Percentiles rank a stretch among this genome's conserved stretches.
These are phyloP conservation scores for Rhododendron henanense DNA, from an alignment of 148 eudicot species.

Conservation along the genomic window DNA sequence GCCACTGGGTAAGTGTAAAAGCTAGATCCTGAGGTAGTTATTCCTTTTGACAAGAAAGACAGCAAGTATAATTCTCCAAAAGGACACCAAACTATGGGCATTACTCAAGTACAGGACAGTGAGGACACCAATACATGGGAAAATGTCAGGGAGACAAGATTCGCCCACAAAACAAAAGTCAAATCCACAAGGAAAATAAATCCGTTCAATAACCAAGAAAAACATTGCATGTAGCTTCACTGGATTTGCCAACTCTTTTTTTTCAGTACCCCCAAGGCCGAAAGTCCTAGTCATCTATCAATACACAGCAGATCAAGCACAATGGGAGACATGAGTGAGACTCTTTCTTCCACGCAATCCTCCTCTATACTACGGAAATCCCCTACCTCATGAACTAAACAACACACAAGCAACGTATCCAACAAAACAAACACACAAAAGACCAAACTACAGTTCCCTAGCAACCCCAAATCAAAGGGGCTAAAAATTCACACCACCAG, in stretches of 20 bases:
- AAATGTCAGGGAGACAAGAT: not conserved
- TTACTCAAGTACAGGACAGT: not conserved
- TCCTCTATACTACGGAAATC: not conserved
- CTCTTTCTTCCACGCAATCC: not conserved
- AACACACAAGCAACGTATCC: not conserved
- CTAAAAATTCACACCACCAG: not conserved
- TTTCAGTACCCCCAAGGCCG: not conserved
- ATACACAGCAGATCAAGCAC: not conserved
- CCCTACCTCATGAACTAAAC: slow-evolving; percentile 1
- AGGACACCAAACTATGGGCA: not conserved
- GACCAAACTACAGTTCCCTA: not conserved
- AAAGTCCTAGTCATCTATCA: not conserved
- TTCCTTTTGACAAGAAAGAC: not conserved
- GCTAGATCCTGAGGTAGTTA: not conserved
- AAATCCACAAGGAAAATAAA: not conserved
- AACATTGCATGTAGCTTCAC: not conserved
- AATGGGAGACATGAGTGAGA: not conserved
- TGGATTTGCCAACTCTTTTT: not conserved
- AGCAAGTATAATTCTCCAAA: not conserved
- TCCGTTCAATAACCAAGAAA: not conserved
- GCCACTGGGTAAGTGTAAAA: not conserved
- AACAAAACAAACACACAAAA: not conserved
- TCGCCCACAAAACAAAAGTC: not conserved
- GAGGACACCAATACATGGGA: not conserved
- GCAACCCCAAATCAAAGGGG: not conserved